Evolutionary conservation across 257 asterid species (phyloP).

Genomic region (Capsicum baccatum): DNA sequence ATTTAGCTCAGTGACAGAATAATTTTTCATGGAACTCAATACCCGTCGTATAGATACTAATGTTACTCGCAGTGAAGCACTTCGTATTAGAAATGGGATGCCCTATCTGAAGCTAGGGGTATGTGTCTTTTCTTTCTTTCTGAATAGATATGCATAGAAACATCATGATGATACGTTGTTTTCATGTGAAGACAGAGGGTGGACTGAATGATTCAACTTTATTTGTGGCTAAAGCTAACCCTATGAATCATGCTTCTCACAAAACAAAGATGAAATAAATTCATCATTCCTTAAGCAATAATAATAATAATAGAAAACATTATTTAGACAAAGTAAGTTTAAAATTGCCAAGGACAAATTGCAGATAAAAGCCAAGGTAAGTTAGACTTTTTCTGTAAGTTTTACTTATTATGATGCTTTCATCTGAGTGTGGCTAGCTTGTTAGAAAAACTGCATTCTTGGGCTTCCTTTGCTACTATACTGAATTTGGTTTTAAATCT

Average conservation of each 20-base stretch:
- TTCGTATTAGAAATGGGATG: slow-evolving; percentile 92
- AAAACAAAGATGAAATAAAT: slow-evolving; percentile 78
- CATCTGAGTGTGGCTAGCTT: not conserved
- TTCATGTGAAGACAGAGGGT: slow-evolving; percentile 95
- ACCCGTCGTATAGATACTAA: slow-evolving; percentile 93
- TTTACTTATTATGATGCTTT: not conserved
- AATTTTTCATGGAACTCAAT: slow-evolving; percentile 97
- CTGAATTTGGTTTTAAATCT: too few relatives aligned
- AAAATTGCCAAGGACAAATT: slow-evolving; percentile 45
- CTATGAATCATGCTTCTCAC: slow-evolving; percentile 92
- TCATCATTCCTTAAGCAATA: slow-evolving; percentile 97
- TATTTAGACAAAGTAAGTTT: too few relatives aligned
- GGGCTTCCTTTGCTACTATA: too few relatives aligned
- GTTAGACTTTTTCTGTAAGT: slow-evolving; percentile 27
- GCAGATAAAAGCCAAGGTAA: slow-evolving; percentile 72
- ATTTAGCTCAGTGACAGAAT: slow-evolving; percentile 98
- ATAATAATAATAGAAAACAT: too few relatives aligned
- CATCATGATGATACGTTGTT: slow-evolving; percentile 48
- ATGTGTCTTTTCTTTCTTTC: slow-evolving; percentile 42
- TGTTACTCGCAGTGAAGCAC: slow-evolving; percentile 96
- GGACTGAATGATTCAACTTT: slow-evolving; percentile 98
- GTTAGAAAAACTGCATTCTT: too few relatives aligned
- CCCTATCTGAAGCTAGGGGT: slow-evolving; percentile 99
- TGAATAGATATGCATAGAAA: slow-evolving; percentile 34
- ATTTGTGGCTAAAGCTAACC: slow-evolving; percentile 98